Evolutionary conservation across 306 rosid genomes (phyloP), one percentile per base, ranked within the genome.

Genomic region (Begonia loranthoides): DNA sequence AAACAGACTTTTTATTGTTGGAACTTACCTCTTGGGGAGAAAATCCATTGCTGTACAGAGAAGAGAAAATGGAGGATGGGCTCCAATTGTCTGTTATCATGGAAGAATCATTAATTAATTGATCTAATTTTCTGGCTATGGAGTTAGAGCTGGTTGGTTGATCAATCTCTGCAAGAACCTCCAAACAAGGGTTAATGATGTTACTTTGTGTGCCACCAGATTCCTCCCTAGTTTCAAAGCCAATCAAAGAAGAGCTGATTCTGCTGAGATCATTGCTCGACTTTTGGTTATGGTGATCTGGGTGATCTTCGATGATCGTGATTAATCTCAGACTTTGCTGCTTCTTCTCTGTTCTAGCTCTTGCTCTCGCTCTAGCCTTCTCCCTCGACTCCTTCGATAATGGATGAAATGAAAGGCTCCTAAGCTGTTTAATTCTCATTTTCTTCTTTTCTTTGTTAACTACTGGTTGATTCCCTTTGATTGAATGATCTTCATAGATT

Each of bases 291-390:
- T 59, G 52, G 47, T 49, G 58, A 57, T 54, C 55, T 13, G 49
- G 40, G 41, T 39, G 49, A 9, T 49, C 15, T 4, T 49, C 17
- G 28, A 13, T 49, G 21, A 49, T 15, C 19, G 10, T 59, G 15
- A 28, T 19, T 17, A 38, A 24, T 12, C 45, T 66, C 17, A 50
- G 39, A 40, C 43, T 54, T 24, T 47, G 69, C 61, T 59, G 10
- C 64, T 72, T 82, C 53, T 72, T 77, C 54, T 44, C 56, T 0
- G 96, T 78, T 36, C 95, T 72, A 39, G 76, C 78, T 36, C 88
- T 68, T 1, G 95, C 95, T 28, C 87, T 77, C 50, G 61, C 94
- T 60, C 96, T 90, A 1, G 95, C 95, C 56, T 50, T 76, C 36
- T 72, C 86, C 66, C 95, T 85, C 1, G 77, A 70, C 54, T 72